Base-by-base conservation (phyloP, 176 grass and related monocot genomes). In the Secale cereale region DNA sequence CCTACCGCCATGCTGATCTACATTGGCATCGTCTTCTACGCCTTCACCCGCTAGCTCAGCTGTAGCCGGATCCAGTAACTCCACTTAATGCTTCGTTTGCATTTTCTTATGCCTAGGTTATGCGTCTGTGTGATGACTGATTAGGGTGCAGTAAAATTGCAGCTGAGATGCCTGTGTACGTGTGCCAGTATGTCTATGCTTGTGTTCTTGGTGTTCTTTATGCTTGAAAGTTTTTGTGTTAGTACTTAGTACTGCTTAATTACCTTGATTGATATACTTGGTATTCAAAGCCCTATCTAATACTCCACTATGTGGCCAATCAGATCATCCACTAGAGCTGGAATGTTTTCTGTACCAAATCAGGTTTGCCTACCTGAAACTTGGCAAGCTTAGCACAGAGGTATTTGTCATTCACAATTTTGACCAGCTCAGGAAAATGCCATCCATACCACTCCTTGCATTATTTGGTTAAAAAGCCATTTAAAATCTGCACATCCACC, bases 1-100 rank as follows among this genome's bases (percentile, higher is more conserved):
- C 93, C 93, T 1, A 62, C 84, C 10, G 97, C 86, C 60, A 91
- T 98, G 89, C 83, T 94, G 3, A 94, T 98, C 87, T 95, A 98
- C 80, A 75, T 83, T 50, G 93, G 76, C 31, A 91, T 86, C 15
- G 43, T 75, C 43, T 75, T 52, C 43, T 75, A 75, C 72, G 72
- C 72, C 8, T 75, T 75, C 43, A 82, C 89, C 4, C 86, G 91
- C 27, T 89, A 83, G 63, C 6, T 28, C 87, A 83, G 63, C 6
- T 28, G 12, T 4, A 81, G 6, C 4, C 52, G 17, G 23, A 45
- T 74, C 32, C 12, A 61, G n/a, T 73, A 74, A 27, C 33, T 14
- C 65, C 14, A 22, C 25, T 7, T 30, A 9, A 20, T 72, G 40
- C 66, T 35, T 71, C 27, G 4, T 28, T 22, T 43, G 30, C 33